These are phyloP conservation scores for Geosmithia flava DNA, from an alignment of 2,329 filamentous ascomycete genomes.

Conservation along the genomic window DNA sequence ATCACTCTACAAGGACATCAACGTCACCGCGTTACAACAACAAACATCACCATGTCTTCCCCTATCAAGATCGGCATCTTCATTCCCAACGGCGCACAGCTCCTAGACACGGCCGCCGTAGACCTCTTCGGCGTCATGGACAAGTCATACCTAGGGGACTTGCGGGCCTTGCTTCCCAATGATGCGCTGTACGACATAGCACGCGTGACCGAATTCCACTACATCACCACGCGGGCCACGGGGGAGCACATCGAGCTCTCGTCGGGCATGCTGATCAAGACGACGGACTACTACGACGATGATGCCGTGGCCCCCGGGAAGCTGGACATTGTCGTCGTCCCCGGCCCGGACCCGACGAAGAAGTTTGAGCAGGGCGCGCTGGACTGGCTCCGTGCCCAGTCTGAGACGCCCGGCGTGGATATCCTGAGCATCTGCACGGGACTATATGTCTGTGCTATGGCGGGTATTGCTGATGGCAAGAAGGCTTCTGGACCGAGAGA, in stretches of 20 bases:
- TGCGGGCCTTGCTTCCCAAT: conserved; percentile 17
- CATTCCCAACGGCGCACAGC: conserved; percentile 30
- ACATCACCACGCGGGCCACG: conserved; percentile 27
- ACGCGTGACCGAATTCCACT: conserved; percentile 28
- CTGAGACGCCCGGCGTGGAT: conserved; percentile 23
- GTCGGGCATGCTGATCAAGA: conserved; percentile 20
- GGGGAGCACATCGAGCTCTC: conserved; percentile 26
- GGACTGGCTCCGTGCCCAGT: conserved; percentile 31
- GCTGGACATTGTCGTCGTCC: conserved; percentile 37
- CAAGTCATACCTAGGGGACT: conserved; percentile 25
- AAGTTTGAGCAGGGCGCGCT: conserved; percentile 18
- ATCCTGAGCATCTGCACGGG: conserved; percentile 40
- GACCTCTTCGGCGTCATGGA: conserved; percentile 35
- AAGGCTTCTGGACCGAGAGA: conserved; percentile 32
- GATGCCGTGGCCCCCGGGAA: conserved; percentile 33
- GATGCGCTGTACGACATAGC: conserved; percentile 21
- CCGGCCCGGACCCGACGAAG: conserved; percentile 30
- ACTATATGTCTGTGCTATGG: conserved; percentile 31
- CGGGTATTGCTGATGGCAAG: conserved; percentile 32
- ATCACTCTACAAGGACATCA: not conserved
- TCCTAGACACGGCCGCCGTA: conserved; percentile 36
- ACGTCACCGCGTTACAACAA: not conserved
- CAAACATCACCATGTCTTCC: conserved; percentile 2
- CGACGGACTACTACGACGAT: conserved; percentile 31
- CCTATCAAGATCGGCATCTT: conserved; percentile 36